phyloP scores from a whole-genome alignment of 306 rosid species.

The Cicer judaicum region DNA sequence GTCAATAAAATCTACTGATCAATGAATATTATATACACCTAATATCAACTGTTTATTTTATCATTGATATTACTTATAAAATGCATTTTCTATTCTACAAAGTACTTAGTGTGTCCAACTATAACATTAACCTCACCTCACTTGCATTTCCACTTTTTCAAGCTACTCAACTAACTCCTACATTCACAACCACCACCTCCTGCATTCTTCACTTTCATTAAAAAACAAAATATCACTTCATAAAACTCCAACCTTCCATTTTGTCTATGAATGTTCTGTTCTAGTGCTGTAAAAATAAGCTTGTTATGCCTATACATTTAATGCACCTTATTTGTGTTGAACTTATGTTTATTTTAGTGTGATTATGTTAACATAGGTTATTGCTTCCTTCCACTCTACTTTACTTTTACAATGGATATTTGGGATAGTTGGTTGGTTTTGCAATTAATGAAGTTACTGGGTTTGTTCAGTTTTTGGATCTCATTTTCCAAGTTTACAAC shows the following conservation, averaged over 20 bases:
- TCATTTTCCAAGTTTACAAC: constrained; percentile 53
- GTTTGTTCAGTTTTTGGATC: constrained; percentile 53
- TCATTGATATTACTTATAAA: too few relatives aligned
- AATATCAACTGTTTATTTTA: too few relatives aligned
- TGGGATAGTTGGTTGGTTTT: constrained; percentile 52
- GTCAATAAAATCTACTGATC: too few relatives aligned
- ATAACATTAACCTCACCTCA: constrained; percentile 41
- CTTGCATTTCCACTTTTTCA: constrained; percentile 28
- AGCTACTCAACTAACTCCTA: constrained; percentile 30
- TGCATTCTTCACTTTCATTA: constrained; percentile 27
- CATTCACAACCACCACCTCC: constrained; percentile 43
- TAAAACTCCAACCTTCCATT: constrained; percentile 18
- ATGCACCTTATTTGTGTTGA: constrained; percentile 10
- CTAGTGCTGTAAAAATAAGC: background rate
- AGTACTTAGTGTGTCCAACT: constrained; percentile 3
- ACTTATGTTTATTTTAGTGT: constrained; percentile 9
- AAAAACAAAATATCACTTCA: constrained; percentile 20
- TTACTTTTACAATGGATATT: constrained; percentile 34
- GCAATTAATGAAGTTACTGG: constrained; percentile 54
- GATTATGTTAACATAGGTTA: constrained; percentile 1
- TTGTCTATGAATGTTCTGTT: constrained; percentile 37
- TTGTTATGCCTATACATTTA: constrained; percentile 5
- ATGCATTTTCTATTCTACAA: background rate
- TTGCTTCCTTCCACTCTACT: constrained; percentile 24
- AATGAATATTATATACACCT: too few relatives aligned